Base-by-base conservation (phyloP, 805 yeast genomes). In the Saccharomycopsis synnaedendra region DNA sequence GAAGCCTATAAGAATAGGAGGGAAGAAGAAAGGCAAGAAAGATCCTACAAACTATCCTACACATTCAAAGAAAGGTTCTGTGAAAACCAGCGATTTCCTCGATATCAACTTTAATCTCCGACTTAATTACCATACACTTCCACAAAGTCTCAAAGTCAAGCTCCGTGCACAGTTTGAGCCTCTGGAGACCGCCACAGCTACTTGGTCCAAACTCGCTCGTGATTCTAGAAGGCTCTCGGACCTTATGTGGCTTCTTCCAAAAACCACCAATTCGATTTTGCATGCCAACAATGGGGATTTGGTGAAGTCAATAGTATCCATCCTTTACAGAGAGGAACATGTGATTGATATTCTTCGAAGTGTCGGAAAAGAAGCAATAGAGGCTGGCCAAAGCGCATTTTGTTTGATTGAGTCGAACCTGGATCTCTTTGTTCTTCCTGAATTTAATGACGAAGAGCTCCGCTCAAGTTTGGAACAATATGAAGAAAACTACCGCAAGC, bases 281-380 rank as follows among this genome's bases (percentile, higher is more conserved):
- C 46, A 43, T 36, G 9, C 19, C 3, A 27, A 30, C 32, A 11
- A 43, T 10, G 46, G 46, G 4, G 46, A 43, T 43, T 43, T 44
- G 28, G 38, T 31, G 33, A 39, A 44, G 28, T 29, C 46, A 27
- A 31, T 44, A 5, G 31, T 43, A 34, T 3, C 5, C 30, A 30
- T 43, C n/a, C 30, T 43, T 4, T 27, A 29, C 11, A 31, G 38
- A 35, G 38, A 36, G 7, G 41, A 34, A 35, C n/a, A 43, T n/a
- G 6, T 4, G 2, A 11, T 5, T 3, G 3, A 33, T 42, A 33
- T 3, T 4, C 5, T 7, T 34, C 19, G 19, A 19, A 19, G 19
- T 19, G 19, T 19, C 19, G 19, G 19, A 19, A 19, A 19, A 19
- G 19, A 19, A 19, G 19, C 19, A 19, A 19, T 19, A 19, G 19